phyloP scores from a whole-genome alignment of 2,329 filamentous ascomycete genomes.

The Didymella sp. region DNA sequence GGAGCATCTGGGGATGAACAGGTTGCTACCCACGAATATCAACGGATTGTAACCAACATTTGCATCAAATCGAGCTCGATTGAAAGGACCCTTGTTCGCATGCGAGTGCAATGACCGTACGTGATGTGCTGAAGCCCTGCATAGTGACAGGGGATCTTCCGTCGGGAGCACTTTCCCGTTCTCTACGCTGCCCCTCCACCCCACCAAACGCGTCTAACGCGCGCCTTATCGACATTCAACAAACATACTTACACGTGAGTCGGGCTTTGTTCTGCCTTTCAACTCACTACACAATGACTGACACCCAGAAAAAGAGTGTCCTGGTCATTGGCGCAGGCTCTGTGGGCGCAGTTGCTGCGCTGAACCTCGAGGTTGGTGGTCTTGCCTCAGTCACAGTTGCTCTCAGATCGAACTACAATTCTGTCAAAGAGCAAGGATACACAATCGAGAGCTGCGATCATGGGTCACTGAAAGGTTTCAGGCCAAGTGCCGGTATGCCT shows the following conservation, averaged over 20 bases:
- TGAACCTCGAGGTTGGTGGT: conserved; percentile 60
- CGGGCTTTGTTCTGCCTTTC: neutral
- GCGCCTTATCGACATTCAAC: conserved; percentile 12
- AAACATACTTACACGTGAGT: conserved; percentile 5
- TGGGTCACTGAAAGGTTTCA: conserved; percentile 59
- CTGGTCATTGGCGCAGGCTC: conserved; percentile 64
- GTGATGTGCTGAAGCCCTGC: neutral
- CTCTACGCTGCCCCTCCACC: conserved; percentile 35
- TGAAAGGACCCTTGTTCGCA: conserved; percentile 34
- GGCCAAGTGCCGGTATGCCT: conserved; percentile 54
- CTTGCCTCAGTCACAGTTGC: conserved; percentile 62
- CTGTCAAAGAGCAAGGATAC: conserved; percentile 59
- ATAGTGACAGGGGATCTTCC: neutral
- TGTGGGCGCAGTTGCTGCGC: conserved; percentile 64
- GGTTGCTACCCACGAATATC: conserved; percentile 45
- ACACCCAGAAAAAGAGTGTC: conserved; percentile 45
- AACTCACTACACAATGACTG: conserved; percentile 31
- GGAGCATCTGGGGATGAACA: conserved; percentile 43
- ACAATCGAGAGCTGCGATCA: conserved; percentile 64
- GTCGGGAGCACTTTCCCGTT: conserved; percentile 11
- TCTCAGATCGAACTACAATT: conserved; percentile 63
- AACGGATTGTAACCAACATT: conserved; percentile 50
- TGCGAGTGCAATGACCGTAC: neutral
- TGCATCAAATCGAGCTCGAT: conserved; percentile 52
- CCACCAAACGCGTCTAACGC: conserved; percentile 28